A percentile compares a stretch with the other conserved stretches of the same genome.
These are phyloP conservation scores for Cajanus cajan DNA, from an alignment of 306 rosid genomes.

Conservation along the genomic window DNA sequence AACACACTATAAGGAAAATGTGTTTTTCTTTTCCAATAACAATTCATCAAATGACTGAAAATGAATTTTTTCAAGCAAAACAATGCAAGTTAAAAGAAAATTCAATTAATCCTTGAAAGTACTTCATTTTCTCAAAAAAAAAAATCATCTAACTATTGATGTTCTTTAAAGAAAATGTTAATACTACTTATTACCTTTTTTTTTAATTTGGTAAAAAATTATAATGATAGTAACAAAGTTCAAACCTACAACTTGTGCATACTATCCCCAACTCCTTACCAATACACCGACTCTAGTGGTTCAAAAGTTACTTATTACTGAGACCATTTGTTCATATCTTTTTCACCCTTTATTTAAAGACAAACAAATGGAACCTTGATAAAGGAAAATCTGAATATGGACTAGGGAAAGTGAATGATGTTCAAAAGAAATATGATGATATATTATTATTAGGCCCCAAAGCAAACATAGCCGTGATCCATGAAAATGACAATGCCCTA, in stretches of 20 bases:
- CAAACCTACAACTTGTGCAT: too few relatives aligned
- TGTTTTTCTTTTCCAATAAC: not conserved
- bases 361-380: not conserved
- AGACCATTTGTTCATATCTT: not conserved
- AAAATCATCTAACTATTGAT: not conserved
- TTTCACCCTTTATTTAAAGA: not conserved
- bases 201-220: too few relatives aligned
- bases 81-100: too few relatives aligned
- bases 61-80: not conserved
- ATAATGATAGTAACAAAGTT: too few relatives aligned
- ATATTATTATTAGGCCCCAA: not conserved
- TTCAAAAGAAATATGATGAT: not conserved
- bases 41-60: not conserved
- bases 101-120: not conserved
- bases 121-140: not conserved
- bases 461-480: not conserved
- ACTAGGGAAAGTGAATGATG: not conserved
- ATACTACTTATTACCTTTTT: not conserved
- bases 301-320: not conserved
- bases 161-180: not conserved
- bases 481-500: slow-evolving; percentile 6
- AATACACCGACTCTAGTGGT: too few relatives aligned
- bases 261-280: too few relatives aligned
- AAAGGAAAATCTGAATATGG: not conserved
- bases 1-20: not conserved